Evolutionary conservation across 208 protist species (phyloP), one percentile per base, ranked within the genome.

Genomic region (Acanthamoeba healyi): DNA sequence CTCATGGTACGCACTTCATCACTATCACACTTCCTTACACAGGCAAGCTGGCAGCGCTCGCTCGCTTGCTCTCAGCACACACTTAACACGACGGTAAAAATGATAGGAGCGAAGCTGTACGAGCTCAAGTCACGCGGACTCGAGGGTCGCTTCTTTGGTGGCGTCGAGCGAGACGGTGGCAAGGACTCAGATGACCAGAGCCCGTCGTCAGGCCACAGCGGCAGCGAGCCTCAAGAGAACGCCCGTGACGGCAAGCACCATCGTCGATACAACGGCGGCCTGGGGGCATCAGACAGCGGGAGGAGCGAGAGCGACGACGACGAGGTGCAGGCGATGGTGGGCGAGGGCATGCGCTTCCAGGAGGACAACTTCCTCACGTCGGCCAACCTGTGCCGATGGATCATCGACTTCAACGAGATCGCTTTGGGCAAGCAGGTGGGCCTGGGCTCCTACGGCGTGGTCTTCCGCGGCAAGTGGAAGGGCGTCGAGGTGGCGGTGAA

Each of bases 361-460:
- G 82, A 90, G 36, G 82, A 90, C 36, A n/a, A 32, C 44, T 90
- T 90, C 82, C 82, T 90, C 82, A 90, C 82, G 22, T 46, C 32
- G n/a, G 82, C 82, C 40, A 90, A 90, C 54, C 82, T 90, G n/a
- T 90, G 82, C 51, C 44, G 82, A 24, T 90, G 82, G 82, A 90
- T 90, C 82, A 6, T 90, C 54, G 51, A 90, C 54, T 90, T 90
- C 51, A 90, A 63, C 26, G 46, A 90, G 82, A 54, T 90, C n/a
- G 22, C 9, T 22, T 40, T 90, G 6, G 82, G 40, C 46, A 29
- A 54, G 5, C 82, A 90, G 51, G 77, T 86, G 29, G 82, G 82
- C 15, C 12, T 90, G 40, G 82, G 82, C 44, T 44, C 22, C 82
- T 90, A 90, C 38, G 82, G 82, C 17, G 51, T 67, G 46, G 82